Evolutionary conservation across 306 rosid species (phyloP).

Genomic region (Castanea sativa): DNA sequence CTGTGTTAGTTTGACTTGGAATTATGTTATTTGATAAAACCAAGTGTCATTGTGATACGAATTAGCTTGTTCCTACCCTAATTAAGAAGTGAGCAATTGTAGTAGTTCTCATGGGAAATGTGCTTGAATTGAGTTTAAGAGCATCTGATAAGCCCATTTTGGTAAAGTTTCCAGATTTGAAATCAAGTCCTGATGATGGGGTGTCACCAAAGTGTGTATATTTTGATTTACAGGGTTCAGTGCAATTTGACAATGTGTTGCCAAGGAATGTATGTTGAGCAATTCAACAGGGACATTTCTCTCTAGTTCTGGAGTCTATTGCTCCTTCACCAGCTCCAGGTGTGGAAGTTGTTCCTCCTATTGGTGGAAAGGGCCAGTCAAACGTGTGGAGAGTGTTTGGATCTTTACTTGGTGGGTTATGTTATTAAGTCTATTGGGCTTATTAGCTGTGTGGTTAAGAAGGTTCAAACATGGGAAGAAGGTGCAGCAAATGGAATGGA

Average conservation of each 20-base stretch:
- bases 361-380: not conserved
- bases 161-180: slow-evolving; percentile 30
- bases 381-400: slow-evolving; percentile 26
- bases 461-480: slow-evolving; percentile 1
- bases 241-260: slow-evolving; percentile 31
- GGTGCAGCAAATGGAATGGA: slow-evolving; percentile 33
- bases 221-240: slow-evolving; percentile 48
- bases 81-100: too few relatives aligned
- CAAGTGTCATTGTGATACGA: too few relatives aligned
- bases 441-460: slow-evolving; percentile 20
- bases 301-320: slow-evolving; percentile 41
- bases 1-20: too few relatives aligned
- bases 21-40: too few relatives aligned
- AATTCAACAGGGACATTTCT: slow-evolving; percentile 50
- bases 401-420: slow-evolving; percentile 27
- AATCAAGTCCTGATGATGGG: slow-evolving; percentile 2
- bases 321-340: slow-evolving; percentile 21
- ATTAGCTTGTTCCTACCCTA: too few relatives aligned
- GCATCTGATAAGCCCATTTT: slow-evolving; percentile 32
- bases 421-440: slow-evolving; percentile 14
- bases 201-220: slow-evolving; percentile 38
- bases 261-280: slow-evolving; percentile 39
- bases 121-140: slow-evolving; percentile 42
- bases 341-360: slow-evolving; percentile 9
- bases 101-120: not conserved